Base-by-base conservation (phyloP, 176 grass and related monocot species). In the Musa schizocarpa region DNA sequence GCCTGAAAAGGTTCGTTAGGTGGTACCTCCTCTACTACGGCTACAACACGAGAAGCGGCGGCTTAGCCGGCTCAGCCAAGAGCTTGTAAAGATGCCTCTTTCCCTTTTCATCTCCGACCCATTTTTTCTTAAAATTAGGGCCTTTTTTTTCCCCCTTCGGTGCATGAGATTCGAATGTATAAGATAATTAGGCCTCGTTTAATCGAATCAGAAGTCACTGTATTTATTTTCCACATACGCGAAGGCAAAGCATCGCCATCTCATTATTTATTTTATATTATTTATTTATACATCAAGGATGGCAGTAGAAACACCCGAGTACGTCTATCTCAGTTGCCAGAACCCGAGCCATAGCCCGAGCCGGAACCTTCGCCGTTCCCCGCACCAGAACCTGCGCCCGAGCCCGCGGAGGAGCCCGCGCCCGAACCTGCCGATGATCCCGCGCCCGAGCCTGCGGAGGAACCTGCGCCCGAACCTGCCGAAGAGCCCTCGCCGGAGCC, bases 21-120 rank as follows among this genome's bases (percentile, higher is more conserved):
- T 86, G 84, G 84, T 86, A 86, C 54, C 81, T 86, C 52, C 68
- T 52, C 0, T 86, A 86, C 77, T 86, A 86, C 24, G 79, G 79
- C 26, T 85, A 85, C 74, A 56, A 62, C 69, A 68, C 77, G 11
- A 68, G 77, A 26, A 51, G 49, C 48, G 12, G 14, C 68, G 43
- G 26, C 65, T 4, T 20, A 11, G 17, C 34, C 2, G 68, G 68
- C 10, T 51, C 9, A 10, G 14, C 48, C 43, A 71, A 71, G 43
- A 52, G 17, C 68, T 20, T 71, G 49, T 71, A 71, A 52, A 23
- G 5, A 65, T 65, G 63, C 63, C 63, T 26, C 63, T 24, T 58
- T 58, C 8, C 13, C 14, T 0, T 58, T n/a, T 0, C 16, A 3
- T 17, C 19, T 65, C 63, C 9, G 63, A 65, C 26, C 63, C 9